Conservation (phyloP, 176 grass and related monocot species). For the Saccharum officinarum region DNA sequence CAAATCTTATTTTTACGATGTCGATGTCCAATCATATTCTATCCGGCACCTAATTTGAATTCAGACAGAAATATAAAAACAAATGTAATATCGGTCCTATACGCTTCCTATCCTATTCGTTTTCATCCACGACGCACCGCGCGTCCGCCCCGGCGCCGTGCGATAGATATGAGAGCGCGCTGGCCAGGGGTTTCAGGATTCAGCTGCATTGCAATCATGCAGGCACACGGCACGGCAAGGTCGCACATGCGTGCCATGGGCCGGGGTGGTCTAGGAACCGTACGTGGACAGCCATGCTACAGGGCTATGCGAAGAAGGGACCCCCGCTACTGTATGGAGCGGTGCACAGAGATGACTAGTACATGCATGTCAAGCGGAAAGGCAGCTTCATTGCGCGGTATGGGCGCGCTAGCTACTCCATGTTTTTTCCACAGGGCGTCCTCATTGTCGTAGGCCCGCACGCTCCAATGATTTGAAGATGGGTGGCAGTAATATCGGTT, state of each 20-base stretch:
- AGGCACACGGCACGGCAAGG: not conserved
- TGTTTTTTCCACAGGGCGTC: not conserved
- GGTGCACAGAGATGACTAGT: slow-evolving; percentile 21
- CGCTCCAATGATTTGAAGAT: slow-evolving; percentile 18
- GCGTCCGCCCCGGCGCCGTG: not conserved
- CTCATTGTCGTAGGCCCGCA: not conserved
- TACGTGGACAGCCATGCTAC: not conserved
- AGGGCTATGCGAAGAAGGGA: not conserved
- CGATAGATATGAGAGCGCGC: not conserved
- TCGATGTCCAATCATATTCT: too few species aligned
- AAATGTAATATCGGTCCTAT: too few species aligned
- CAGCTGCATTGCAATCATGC: not conserved
- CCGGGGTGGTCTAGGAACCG: not conserved
- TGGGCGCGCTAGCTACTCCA: slow-evolving; percentile 4
- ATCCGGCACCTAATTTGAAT: too few species aligned
- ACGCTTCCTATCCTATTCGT: too few species aligned
- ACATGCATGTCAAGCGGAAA: not conserved
- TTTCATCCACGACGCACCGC: too few species aligned
- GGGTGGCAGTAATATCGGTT: too few species aligned
- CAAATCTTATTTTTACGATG: too few species aligned
- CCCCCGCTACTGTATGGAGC: not conserved
- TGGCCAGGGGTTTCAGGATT: not conserved
- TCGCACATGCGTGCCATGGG: not conserved
- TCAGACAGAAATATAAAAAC: too few species aligned
- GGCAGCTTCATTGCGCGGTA: slow-evolving; percentile 14